Evolutionary conservation across 1,284 basidiomycete genomes (phyloP), one percentile per base, ranked within the genome.

Genomic region (Puccinia horiana): DNA sequence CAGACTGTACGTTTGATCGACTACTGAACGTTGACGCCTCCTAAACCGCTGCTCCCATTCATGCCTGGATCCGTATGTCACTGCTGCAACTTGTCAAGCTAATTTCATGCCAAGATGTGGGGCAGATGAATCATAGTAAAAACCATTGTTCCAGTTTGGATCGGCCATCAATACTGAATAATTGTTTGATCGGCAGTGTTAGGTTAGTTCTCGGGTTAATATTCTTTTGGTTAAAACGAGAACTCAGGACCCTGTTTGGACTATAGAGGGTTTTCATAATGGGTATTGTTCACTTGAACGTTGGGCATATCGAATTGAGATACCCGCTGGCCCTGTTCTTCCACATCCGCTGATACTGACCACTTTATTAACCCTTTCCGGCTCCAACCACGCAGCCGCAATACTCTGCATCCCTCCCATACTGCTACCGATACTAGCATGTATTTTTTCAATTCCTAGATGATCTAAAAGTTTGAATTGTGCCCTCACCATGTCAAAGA

Each of bases 351-450:
- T 95, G 85, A 99, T 98, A 85, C 93, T 95, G 37, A 96, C 93
- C 44, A 99, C 89, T 86, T 94, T 93, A 0, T 91, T 91, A 0
- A 98, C 94, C 32, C 96, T 90, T 44, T 94, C 91, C 1, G 95
- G 95, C 85, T 92, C 92, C n/a, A 99, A 88, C 91, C 96, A 96
- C 0, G 92, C 96, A 20, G 95, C 92, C 23, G 95, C 95, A 29
- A 99, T 90, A 87, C 93, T 95, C 88, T 96, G 95, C 96, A 99
- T 98, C 1, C 92, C 96, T 52, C 96, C 96, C 96, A 99, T 99
- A 44, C 93, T 94, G 81, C 91, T 92, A 0, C 96, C 96, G 0
- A 99, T 93, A 83, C 92, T 94, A 29, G 97, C 97, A 87, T 96
- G 97, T 5, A 99, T 89, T 84, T 90, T 92, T 12, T 93, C 88